These are phyloP conservation scores for Nitzschia inconspicua DNA, from an alignment of 108 stramenopile species.

Conservation along the genomic window DNA sequence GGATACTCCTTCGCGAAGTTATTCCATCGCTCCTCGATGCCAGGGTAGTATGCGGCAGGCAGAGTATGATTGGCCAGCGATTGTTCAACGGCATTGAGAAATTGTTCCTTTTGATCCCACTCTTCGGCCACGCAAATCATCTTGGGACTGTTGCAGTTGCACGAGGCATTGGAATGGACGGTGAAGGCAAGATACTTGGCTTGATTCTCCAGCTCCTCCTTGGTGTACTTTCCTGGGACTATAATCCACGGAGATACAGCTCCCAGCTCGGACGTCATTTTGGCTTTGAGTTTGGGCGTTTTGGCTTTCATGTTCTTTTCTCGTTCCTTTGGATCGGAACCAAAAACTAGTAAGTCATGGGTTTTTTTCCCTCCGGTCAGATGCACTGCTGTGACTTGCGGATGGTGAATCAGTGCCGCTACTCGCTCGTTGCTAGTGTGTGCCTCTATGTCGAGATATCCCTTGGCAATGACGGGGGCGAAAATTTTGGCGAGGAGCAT, in stretches of 20 bases:
- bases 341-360: constrained; percentile 24
- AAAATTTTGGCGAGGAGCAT: constrained; percentile 5
- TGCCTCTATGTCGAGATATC: constrained; percentile 14
- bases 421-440: constrained; percentile 18
- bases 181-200: neutral
- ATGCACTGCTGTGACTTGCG: constrained; percentile 22
- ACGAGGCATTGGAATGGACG: constrained; percentile 20
- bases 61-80: neutral
- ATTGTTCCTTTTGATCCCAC: constrained; percentile 30
- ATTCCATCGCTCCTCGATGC: constrained; percentile 9
- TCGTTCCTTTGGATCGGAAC: constrained; percentile 16
- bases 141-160: constrained; percentile 33
- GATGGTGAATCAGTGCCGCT: constrained; percentile 18
- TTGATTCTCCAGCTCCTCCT: constrained; percentile 14
- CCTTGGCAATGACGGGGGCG: constrained; percentile 17
- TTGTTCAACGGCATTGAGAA: neutral
- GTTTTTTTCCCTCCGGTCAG: constrained; percentile 36
- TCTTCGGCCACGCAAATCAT: constrained; percentile 9
- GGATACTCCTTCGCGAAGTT: constrained; percentile 10
- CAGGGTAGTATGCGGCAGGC: constrained; percentile 28
- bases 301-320: constrained; percentile 7
- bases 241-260: constrained; percentile 38
- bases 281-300: constrained; percentile 9
- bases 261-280: constrained; percentile 38
- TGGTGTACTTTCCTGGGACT: constrained; percentile 22